These are phyloP conservation scores for Monilinia fructicola DNA, from an alignment of 2,329 filamentous ascomycete genomes.

Conservation along the genomic window DNA sequence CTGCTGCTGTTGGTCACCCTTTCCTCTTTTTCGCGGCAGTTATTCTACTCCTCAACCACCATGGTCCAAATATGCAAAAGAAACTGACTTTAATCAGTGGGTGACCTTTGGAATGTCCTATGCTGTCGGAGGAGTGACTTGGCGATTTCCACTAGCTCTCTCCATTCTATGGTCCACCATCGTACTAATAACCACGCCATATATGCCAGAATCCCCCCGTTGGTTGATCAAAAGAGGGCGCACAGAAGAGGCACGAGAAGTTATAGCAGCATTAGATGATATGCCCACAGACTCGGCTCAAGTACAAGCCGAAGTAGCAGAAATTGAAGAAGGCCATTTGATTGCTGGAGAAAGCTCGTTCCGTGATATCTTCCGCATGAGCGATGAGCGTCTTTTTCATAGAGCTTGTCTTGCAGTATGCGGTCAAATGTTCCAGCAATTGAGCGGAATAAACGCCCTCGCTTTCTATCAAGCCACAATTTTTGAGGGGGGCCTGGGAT, in stretches of 20 bases:
- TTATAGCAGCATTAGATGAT: conserved; percentile 47
- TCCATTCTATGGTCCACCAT: conserved; percentile 59
- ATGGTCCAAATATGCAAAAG: not conserved
- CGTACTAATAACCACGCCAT: conserved; percentile 54
- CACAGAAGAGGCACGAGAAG: conserved; percentile 46
- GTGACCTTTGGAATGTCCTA: conserved; percentile 56
- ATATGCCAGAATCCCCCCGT: conserved; percentile 52
- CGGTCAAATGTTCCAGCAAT: conserved; percentile 54
- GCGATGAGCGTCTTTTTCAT: conserved; percentile 54
- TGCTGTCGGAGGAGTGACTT: conserved; percentile 52
- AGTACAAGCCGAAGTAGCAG: conserved; percentile 53
- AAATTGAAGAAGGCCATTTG: conserved; percentile 63
- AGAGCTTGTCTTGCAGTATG: conserved; percentile 52
- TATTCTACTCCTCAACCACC: conserved; percentile 1
- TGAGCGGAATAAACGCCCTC: conserved; percentile 46
- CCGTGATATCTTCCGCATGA: conserved; percentile 50
- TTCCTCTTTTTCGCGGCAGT: conserved; percentile 8
- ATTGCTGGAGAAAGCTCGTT: conserved; percentile 47
- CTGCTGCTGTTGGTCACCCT: conserved; percentile 20
- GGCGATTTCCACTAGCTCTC: conserved; percentile 62
- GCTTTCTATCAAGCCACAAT: conserved; percentile 52
- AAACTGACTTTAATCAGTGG: conserved; percentile 49
- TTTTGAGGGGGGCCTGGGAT: conserved; percentile 49
- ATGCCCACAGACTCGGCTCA: conserved; percentile 49
- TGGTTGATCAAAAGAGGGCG: conserved; percentile 49